Percentiles rank a stretch among this genome's conserved stretches.
phyloP scores from a whole-genome alignment of 192 early-diverging fungal genomes.

The Paraglomus occultum region DNA sequence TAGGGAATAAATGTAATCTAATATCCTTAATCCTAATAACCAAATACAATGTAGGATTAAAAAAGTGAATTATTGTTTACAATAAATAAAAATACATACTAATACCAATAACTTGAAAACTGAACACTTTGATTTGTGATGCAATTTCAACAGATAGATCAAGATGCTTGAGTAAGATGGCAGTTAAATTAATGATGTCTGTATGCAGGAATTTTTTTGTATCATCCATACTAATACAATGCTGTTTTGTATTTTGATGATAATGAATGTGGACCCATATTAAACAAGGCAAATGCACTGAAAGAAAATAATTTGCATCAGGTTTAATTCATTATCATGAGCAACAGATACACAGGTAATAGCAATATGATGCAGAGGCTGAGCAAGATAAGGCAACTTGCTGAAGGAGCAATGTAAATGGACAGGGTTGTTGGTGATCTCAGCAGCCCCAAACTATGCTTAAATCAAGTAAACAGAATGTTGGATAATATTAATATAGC shows the following conservation, averaged over 20 bases:
- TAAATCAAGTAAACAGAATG: too few species aligned
- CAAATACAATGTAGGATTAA: conserved; percentile 20
- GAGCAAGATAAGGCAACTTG: too few species aligned
- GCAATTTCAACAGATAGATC: background rate
- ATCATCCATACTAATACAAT: conserved; percentile 8
- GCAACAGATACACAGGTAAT: too few species aligned
- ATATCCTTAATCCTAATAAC: conserved; percentile 31
- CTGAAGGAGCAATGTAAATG: too few species aligned
- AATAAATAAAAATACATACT: conserved; percentile 14
- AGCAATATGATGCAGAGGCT: too few species aligned
- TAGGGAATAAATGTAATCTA: conserved; percentile 21
- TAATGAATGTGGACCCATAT: conserved; percentile 11
- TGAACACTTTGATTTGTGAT: conserved; percentile 26
- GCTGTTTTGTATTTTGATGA: conserved; percentile 10
- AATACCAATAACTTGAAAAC: conserved; percentile 22
- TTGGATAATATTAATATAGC: too few species aligned
- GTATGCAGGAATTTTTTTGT: conserved; percentile 25
- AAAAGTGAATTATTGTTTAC: background rate
- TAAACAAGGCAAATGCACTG: too few species aligned
- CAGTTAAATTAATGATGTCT: conserved; percentile 24
- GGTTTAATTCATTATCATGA: too few species aligned
- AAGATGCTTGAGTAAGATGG: conserved; percentile 11
- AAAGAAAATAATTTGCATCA: too few species aligned
- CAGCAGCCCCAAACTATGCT: too few species aligned
- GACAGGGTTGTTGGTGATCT: too few species aligned